These are phyloP conservation scores for Colletotrichum sp. DNA, from an alignment of 2,329 filamentous ascomycete species.

Conservation along the genomic window DNA sequence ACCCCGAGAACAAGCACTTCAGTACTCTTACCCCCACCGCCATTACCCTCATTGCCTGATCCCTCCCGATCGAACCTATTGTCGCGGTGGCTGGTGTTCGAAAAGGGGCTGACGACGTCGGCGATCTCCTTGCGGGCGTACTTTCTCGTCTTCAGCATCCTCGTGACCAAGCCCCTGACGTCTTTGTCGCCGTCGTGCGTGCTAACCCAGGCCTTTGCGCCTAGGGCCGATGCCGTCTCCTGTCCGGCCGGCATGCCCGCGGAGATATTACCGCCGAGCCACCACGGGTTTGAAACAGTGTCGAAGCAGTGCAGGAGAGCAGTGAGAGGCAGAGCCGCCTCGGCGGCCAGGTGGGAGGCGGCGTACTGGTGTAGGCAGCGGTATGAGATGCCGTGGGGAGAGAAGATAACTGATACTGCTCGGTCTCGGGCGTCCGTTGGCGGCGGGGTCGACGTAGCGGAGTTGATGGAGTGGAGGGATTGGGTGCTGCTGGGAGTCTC, in stretches of 20 bases:
- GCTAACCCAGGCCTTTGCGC: conserved; percentile 63
- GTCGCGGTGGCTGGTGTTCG: background rate
- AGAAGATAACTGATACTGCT: conserved; percentile 67
- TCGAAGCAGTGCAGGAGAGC: conserved; percentile 70
- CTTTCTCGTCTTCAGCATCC: conserved; percentile 50
- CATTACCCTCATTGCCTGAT: background rate
- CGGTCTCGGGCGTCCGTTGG: conserved; percentile 38
- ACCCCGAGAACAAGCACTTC: conserved; percentile 45
- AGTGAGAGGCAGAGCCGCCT: conserved; percentile 65
- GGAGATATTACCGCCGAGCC: conserved; percentile 63
- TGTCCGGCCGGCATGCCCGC: conserved; percentile 61
- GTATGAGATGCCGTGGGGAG: conserved; percentile 66
- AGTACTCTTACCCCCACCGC: conserved; percentile 29
- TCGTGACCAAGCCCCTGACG: conserved; percentile 55
- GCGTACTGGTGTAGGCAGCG: conserved; percentile 59
- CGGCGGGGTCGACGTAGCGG: conserved; percentile 33
- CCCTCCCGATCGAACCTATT: background rate
- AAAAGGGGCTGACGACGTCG: conserved; percentile 29
- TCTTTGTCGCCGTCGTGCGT: conserved; percentile 67
- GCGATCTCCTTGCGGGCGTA: conserved; percentile 52
- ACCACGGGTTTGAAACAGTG: conserved; percentile 63
- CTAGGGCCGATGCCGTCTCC: conserved; percentile 58
- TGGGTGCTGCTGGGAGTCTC: conserved; percentile 32
- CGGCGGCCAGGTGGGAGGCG: conserved; percentile 58
- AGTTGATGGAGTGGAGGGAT: conserved; percentile 39